phyloP scores from a whole-genome alignment of 176 grass and related monocot species.

The Musa acuminata region DNA sequence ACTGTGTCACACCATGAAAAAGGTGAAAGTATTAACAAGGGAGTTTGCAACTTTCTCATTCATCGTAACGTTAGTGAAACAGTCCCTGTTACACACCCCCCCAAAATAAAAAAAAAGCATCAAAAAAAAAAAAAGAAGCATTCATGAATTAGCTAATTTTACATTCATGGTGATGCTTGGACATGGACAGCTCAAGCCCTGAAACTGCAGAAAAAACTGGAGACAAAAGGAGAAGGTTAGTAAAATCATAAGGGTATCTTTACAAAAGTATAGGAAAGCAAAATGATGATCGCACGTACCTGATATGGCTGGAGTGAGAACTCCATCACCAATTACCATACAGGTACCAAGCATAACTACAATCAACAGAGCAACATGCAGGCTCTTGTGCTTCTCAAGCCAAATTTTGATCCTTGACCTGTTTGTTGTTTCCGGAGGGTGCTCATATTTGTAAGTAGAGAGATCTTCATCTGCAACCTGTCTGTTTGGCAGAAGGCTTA shows the following conservation, averaged over 20 bases:
- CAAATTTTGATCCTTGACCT: conserved; percentile 53
- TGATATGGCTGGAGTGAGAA: conserved; percentile 93
- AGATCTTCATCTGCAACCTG: conserved; percentile 92
- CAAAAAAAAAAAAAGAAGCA: neutral
- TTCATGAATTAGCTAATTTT: conserved; percentile 23
- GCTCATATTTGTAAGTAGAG: conserved; percentile 85
- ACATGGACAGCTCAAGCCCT: conserved; percentile 80
- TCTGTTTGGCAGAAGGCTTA: conserved; percentile 81
- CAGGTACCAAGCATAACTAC: conserved; percentile 94
- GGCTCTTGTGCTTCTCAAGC: conserved; percentile 87
- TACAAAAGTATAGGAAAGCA: neutral
- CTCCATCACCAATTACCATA: conserved; percentile 98
- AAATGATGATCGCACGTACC: conserved; percentile 23
- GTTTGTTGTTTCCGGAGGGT: conserved; percentile 36
- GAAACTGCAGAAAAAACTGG: conserved; percentile 95
- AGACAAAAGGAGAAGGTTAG: conserved; percentile 12
- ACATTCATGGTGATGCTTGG: conserved; percentile 85
- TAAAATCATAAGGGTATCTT: neutral
- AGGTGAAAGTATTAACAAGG: neutral
- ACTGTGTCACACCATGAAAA: neutral
- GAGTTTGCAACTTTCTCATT: neutral
- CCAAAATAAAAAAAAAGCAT: neutral
- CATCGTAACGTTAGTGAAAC: neutral
- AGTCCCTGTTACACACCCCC: neutral
- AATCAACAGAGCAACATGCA: conserved; percentile 58